A percentile compares a stretch with the other conserved stretches of the same genome.
Evolutionary conservation across 306 rosid genomes (phyloP).

Genomic region (Argentina anserina): DNA sequence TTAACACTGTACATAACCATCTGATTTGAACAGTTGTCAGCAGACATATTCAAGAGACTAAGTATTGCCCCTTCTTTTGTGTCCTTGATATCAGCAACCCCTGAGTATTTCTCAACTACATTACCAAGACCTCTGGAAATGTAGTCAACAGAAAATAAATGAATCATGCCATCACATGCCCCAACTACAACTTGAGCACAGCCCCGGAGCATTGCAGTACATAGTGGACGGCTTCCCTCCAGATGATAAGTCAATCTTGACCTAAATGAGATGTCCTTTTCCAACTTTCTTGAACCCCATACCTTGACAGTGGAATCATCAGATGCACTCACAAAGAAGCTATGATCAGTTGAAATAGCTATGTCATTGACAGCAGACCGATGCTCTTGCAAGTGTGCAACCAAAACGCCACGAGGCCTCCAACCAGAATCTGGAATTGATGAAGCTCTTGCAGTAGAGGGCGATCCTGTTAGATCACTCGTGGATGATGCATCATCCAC

Average conservation of each 20-base stretch:
- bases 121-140: slow-evolving; percentile 81
- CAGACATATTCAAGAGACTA: slow-evolving; percentile 57
- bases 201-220: slow-evolving; percentile 79
- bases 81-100: slow-evolving; percentile 83
- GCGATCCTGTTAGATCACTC: slow-evolving; percentile 61
- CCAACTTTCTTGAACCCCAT: slow-evolving; percentile 93
- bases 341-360: slow-evolving; percentile 85
- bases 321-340: slow-evolving; percentile 91
- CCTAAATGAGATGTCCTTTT: slow-evolving; percentile 95
- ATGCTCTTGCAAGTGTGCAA: slow-evolving; percentile 98
- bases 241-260: slow-evolving; percentile 92
- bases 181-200: slow-evolving; percentile 89
- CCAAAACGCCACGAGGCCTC: slow-evolving; percentile 95
- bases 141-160: slow-evolving; percentile 85
- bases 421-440: slow-evolving; percentile 86
- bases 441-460: slow-evolving; percentile 57
- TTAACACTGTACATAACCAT: slow-evolving; percentile 87
- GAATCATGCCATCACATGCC: slow-evolving; percentile 92
- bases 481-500: slow-evolving; percentile 55
- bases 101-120: slow-evolving; percentile 92
- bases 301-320: slow-evolving; percentile 95
- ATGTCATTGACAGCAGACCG: slow-evolving; percentile 85
- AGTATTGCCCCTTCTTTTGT: slow-evolving; percentile 88
- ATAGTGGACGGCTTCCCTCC: slow-evolving; percentile 86
- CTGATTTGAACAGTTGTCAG: slow-evolving; percentile 51